Base-by-base conservation (phyloP, 352 stramenopile species). In the Pythium monospermum region DNA sequence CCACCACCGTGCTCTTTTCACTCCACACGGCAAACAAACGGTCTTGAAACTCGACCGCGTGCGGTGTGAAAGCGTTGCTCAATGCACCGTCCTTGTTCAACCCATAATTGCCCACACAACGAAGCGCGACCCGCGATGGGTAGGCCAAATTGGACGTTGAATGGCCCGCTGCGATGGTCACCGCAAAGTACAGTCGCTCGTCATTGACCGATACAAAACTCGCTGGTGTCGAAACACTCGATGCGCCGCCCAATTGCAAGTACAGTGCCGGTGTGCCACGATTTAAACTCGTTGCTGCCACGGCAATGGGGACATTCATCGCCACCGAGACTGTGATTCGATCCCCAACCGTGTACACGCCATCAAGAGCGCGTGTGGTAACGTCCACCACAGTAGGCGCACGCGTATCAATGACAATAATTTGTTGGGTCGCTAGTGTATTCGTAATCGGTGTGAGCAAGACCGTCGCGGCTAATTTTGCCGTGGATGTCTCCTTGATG, bases 271-370 rank as follows among this genome's bases (percentile, higher is more conserved):
- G 77, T 1, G 35, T 36, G 23, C 74, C 77, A n/a, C 26, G 32
- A 1, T 56, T 68, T 8, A 26, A 15, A 1, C 45, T 26, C 13
- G 28, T 10, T 0, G 41, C 12, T 2, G 60, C 42, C n/a, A 82
- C 60, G 1, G 58, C 44, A 4, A 91, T 54, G 0, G 68, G 46
- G 0, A 39, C 56, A 26, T 68, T 71, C 35, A 91, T 79, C 15
- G 27, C 61, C 3, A 83, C 66, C 3, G 27, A 59, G 0, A 86
- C 16, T 0, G 68, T 33, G 25, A 91, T 49, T 1, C 50, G 59
- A 41, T 89, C 77, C 3, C 78, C 81, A 26, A 77, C 64, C 0
- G 74, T 81, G 45, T 86, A 70, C 19, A 71, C 38, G 26, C 66
- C 62, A 12, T 82, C 66, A 16, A 71, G 60, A 0, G 46, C 55